phyloP scores from a whole-genome alignment of 257 asterid species.

The Solanum pimpinellifolium region DNA sequence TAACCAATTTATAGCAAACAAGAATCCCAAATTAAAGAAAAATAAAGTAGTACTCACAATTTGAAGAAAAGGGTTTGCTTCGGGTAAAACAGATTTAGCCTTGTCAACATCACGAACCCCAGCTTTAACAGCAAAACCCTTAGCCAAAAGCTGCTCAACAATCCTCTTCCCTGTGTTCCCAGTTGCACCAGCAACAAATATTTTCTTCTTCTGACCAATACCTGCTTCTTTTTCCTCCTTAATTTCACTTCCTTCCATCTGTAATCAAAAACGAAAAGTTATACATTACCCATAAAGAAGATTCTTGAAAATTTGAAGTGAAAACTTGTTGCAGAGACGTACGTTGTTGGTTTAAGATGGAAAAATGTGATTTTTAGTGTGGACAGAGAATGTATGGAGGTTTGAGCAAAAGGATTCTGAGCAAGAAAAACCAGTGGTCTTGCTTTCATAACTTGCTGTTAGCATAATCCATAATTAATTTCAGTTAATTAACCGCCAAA shows the following conservation, averaged over 20 bases:
- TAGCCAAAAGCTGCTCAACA: slow-evolving; percentile 82
- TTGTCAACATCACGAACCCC: slow-evolving; percentile 80
- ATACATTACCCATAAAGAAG: neutral
- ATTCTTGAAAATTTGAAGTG: neutral
- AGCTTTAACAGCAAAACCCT: slow-evolving; percentile 85
- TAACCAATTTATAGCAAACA: neutral
- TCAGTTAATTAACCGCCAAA: neutral
- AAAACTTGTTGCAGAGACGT: neutral
- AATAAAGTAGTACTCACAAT: slow-evolving; percentile 36
- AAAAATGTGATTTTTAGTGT: neutral
- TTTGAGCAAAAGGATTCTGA: neutral
- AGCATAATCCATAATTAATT: neutral
- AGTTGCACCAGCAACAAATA: slow-evolving; percentile 90
- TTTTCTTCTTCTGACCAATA: slow-evolving; percentile 37
- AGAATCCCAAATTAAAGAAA: neutral
- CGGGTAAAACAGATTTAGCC: slow-evolving; percentile 59
- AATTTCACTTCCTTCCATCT: slow-evolving; percentile 67
- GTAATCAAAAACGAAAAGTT: slow-evolving; percentile 1
- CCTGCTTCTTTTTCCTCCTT: slow-evolving; percentile 28
- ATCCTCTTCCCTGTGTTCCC: slow-evolving; percentile 93
- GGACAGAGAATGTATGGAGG: neutral
- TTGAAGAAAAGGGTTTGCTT: slow-evolving; percentile 56
- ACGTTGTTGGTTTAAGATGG: neutral
- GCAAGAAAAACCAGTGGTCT: neutral
- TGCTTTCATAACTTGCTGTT: neutral